A percentile compares a stretch with the other conserved stretches of the same genome.
Conservation (phyloP, 495 filamentous ascomycete species). For the Neurospora intermedia region DNA sequence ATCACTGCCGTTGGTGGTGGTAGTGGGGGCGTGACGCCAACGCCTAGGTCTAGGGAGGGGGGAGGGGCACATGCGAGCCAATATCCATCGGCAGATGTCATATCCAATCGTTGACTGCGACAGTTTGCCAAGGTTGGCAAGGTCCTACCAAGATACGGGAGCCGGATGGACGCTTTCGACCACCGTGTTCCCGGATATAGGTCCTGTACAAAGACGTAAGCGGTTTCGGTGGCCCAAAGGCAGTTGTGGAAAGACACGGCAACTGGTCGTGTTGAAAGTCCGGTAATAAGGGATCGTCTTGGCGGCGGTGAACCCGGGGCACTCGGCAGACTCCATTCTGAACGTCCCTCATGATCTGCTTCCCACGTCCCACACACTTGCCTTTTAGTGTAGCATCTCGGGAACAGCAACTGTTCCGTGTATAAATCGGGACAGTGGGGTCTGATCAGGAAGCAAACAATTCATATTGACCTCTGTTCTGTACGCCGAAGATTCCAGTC, state of each 20-base stretch:
- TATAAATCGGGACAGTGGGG: not conserved
- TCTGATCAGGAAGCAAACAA: not conserved
- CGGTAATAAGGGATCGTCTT: not conserved
- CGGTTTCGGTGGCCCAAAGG: not conserved
- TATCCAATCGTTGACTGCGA: slow-evolving; percentile 17
- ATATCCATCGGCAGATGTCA: slow-evolving; percentile 24
- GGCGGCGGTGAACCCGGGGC: not conserved
- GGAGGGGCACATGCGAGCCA: slow-evolving; percentile 10
- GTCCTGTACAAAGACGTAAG: not conserved
- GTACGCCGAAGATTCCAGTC: too few relatives aligned
- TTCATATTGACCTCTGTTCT: too few relatives aligned
- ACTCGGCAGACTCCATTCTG: not conserved
- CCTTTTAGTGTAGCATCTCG: not conserved
- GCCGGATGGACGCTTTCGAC: not conserved
- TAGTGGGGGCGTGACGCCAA: slow-evolving; percentile 1
- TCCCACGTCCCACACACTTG: not conserved
- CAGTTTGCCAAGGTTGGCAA: not conserved
- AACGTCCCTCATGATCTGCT: not conserved
- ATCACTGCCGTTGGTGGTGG: not conserved
- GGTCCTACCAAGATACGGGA: not conserved
- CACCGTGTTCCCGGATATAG: not conserved
- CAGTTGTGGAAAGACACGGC: not conserved
- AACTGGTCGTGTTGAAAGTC: not conserved
- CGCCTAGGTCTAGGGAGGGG: slow-evolving; percentile 9
- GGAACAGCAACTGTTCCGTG: not conserved